Evolutionary conservation across 1,139 yeast genomes (phyloP), one percentile per base, ranked within the genome.

Genomic region (Hyphopichia fennica): DNA sequence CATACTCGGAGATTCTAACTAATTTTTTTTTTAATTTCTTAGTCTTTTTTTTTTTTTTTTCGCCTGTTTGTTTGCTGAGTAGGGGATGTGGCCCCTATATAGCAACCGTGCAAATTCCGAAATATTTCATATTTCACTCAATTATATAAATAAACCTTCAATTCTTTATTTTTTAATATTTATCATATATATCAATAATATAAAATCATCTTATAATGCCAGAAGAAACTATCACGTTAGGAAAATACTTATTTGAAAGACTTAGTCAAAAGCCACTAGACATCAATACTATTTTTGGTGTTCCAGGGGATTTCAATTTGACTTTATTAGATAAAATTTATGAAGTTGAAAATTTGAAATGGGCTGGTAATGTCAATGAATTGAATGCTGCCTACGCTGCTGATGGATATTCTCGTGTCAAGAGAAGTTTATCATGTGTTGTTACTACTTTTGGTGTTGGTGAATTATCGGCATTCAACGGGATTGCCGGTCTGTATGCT

Each of bases 301-400:
- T 85, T 32, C 93, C 93, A 10, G 90, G 89, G 50, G 93, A 85
- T 60, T 85, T 84, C 76, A 86, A 85, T 64, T 71, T 86, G 52
- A 69, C 83, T 11, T 65, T 86, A 37, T 70, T 85, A 40, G 93
- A 85, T 57, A 79, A 81, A 57, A 68, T 85, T 51, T 77, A 81
- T 52, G 79, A 79, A 43, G 86, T 81, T 23, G 75, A 77, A 3
- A 81, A 75, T 13, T 57, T 82, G 56, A 69, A 74, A 57, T 83
- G 89, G 89, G 81, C 81, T 36, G 88, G 88, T 47, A 81, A 81
- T 59, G 82, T 86, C 58, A 84, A 83, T 56, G 89, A 83, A 63
- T 73, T 83, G 65, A 82, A 82, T 60, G 87, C 87, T 18, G 82
- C 86, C 23, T 83, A 82, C 57, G 79, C 87, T 38, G 84, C 86